Evolutionary conservation across 2,329 filamentous ascomycete species (phyloP).

Genomic region (Cercospora sojina): DNA sequence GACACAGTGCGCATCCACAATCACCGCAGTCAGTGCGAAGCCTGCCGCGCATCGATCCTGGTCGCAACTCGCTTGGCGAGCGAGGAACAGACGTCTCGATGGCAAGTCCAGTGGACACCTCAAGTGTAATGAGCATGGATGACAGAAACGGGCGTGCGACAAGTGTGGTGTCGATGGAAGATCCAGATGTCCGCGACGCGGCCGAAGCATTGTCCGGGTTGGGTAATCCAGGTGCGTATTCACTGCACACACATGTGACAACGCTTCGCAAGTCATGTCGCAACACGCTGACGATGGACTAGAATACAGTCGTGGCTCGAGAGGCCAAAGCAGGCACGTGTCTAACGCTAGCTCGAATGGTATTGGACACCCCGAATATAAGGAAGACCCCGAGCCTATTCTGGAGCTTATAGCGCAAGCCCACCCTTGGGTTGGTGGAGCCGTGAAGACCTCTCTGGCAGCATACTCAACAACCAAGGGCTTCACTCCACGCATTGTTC

Average conservation of each 20-base stretch:
- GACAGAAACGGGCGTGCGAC: slow-evolving; percentile 40
- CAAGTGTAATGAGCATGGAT: slow-evolving; percentile 45
- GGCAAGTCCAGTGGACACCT: slow-evolving; percentile 47
- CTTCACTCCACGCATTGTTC: slow-evolving; percentile 81
- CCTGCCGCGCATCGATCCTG: slow-evolving; percentile 41
- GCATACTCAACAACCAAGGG: slow-evolving; percentile 87
- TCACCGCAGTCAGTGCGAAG: slow-evolving; percentile 32
- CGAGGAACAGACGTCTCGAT: slow-evolving; percentile 39
- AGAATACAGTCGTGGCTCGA: slow-evolving; percentile 47
- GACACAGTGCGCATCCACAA: slow-evolving; percentile 22
- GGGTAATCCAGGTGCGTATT: slow-evolving; percentile 48
- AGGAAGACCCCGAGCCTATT: slow-evolving; percentile 69
- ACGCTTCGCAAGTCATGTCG: background rate
- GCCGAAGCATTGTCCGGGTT: slow-evolving; percentile 53
- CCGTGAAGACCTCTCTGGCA: slow-evolving; percentile 72
- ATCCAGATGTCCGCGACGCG: slow-evolving; percentile 50
- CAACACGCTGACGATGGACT: slow-evolving; percentile 8
- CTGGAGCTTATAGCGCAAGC: slow-evolving; percentile 83
- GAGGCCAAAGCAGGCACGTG: slow-evolving; percentile 32
- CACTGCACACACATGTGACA: background rate
- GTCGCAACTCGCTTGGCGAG: slow-evolving; percentile 35
- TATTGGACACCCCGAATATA: slow-evolving; percentile 8
- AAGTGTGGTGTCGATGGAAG: slow-evolving; percentile 49
- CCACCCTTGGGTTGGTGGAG: slow-evolving; percentile 80
- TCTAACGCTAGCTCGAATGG: slow-evolving; percentile 27